Conservation (phyloP, 2,329 filamentous ascomycete species). For the Aspergillus brunneoviolaceus region DNA sequence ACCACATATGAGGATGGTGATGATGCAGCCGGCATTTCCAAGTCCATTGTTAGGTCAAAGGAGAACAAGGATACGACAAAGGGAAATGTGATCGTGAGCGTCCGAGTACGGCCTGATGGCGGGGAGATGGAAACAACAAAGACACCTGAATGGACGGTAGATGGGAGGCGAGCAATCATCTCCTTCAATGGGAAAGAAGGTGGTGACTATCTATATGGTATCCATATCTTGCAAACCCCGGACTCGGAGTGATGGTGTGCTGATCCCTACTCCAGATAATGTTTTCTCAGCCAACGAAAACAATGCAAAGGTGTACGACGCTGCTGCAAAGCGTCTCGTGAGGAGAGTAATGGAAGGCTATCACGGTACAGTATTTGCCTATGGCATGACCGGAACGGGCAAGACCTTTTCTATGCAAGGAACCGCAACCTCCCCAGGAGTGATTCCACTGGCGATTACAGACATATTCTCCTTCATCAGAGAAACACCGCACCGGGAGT, state of each 20-base stretch:
- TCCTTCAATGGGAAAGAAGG: conserved; percentile 84
- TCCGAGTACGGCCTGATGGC: conserved; percentile 84
- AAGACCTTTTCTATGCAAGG: conserved; percentile 99
- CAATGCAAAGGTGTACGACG: conserved; percentile 92
- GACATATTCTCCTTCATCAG: conserved; percentile 99
- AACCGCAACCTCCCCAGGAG: conserved; percentile 89
- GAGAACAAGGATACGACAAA: conserved; percentile 62
- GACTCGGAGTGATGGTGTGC: conserved; percentile 19
- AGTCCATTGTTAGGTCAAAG: conserved; percentile 43
- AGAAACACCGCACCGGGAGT: conserved; percentile 92
- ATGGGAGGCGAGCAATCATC: conserved; percentile 77
- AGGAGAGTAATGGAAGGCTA: conserved; percentile 98
- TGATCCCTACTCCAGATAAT: conserved; percentile 65
- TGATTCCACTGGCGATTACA: conserved; percentile 94
- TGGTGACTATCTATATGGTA: conserved; percentile 90
- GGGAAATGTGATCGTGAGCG: conserved; percentile 93
- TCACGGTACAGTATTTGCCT: conserved; percentile 96
- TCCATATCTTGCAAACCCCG: conserved; percentile 28
- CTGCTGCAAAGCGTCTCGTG: conserved; percentile 88
- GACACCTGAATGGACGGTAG: conserved; percentile 85
- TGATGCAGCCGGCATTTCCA: conserved; percentile 49
- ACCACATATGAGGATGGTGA: conserved; percentile 82
- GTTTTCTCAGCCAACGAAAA: conserved; percentile 93
- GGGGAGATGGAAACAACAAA: conserved; percentile 59
- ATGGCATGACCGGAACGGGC: conserved; percentile 97